These are phyloP conservation scores for Aeminium ludgeri DNA, from an alignment of 495 filamentous ascomycete species.

Conservation along the genomic window DNA sequence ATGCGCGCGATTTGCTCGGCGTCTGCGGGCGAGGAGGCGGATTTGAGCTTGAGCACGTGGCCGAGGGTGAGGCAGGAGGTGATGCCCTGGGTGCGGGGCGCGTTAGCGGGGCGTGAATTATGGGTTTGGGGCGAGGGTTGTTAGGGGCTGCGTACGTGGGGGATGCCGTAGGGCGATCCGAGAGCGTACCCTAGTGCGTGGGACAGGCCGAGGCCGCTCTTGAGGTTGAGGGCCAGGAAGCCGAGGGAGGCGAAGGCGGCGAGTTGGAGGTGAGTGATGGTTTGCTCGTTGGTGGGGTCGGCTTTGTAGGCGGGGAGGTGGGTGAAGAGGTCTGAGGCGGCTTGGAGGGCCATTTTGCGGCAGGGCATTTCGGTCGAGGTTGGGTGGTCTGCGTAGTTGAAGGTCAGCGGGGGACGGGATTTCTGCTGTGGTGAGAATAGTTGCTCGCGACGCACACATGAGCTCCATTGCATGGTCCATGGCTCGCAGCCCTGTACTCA, in stretches of 20 bases:
- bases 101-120: no score
- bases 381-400: conserved; percentile 26
- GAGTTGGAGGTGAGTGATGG: conserved; percentile 30
- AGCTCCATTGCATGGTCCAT: conserved; percentile 35
- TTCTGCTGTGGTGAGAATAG: no score
- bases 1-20: conserved; percentile 30
- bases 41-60: conserved; percentile 31
- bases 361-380: conserved; percentile 31
- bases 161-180: conserved; percentile 33
- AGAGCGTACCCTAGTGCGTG: conserved; percentile 34
- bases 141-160: conserved; percentile 21
- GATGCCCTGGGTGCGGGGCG: conserved; percentile 18
- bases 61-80: conserved; percentile 33
- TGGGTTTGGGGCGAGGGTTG: no score
- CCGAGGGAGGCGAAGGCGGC: conserved; percentile 29
- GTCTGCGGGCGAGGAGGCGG: conserved; percentile 22
- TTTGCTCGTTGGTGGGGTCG: conserved; percentile 27
- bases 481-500: conserved; percentile 30
- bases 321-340: conserved; percentile 27
- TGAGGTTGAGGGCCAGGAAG: conserved; percentile 29
- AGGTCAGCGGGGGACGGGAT: not conserved
- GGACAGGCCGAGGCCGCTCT: conserved; percentile 28
- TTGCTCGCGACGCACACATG: conserved; percentile 18
- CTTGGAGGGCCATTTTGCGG: conserved; percentile 24
- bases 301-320: conserved; percentile 28